Evolutionary conservation across 805 yeast genomes (phyloP).

Genomic region (Candida parachauliodes): DNA sequence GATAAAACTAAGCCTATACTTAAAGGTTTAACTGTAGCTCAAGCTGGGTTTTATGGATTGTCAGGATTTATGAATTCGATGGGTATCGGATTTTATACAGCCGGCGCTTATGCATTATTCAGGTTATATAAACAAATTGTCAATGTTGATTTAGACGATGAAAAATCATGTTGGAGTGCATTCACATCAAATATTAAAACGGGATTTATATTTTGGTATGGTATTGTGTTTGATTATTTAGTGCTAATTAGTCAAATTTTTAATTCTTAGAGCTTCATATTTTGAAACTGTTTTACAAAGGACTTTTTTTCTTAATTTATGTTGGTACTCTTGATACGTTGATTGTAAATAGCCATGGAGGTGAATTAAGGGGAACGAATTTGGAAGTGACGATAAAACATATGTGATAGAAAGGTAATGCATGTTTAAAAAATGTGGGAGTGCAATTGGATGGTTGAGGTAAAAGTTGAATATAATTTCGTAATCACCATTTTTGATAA

Average conservation of each 20-base stretch:
- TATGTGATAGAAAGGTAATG: neutral
- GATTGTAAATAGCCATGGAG: conserved; percentile 23
- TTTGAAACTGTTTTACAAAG: conserved; percentile 27
- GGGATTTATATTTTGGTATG: conserved; percentile 64
- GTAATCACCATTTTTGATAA: conserved; percentile 13
- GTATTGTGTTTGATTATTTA: conserved; percentile 64
- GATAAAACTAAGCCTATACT: conserved; percentile 67
- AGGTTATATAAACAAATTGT: conserved; percentile 67
- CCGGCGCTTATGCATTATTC: conserved; percentile 64
- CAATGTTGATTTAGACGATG: conserved; percentile 74
- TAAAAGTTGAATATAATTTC: conserved; percentile 1
- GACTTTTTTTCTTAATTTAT: conserved; percentile 14
- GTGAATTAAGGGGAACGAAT: conserved; percentile 17
- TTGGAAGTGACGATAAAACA: conserved; percentile 20
- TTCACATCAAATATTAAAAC: conserved; percentile 76
- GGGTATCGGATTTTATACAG: conserved; percentile 81
- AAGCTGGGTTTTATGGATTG: conserved; percentile 55
- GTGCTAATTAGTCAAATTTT: conserved; percentile 23
- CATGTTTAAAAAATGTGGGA: conserved; percentile 1
- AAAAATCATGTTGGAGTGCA: conserved; percentile 77
- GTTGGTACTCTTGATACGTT: conserved; percentile 18
- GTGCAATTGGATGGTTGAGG: neutral
- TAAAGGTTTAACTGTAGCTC: conserved; percentile 61
- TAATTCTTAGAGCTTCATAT: conserved; percentile 18
- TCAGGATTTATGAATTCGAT: conserved; percentile 75